Evolutionary conservation across 2,329 filamentous ascomycete species (phyloP), one percentile per base, ranked within the genome.

Genomic region (Leptographium galeiforme): DNA sequence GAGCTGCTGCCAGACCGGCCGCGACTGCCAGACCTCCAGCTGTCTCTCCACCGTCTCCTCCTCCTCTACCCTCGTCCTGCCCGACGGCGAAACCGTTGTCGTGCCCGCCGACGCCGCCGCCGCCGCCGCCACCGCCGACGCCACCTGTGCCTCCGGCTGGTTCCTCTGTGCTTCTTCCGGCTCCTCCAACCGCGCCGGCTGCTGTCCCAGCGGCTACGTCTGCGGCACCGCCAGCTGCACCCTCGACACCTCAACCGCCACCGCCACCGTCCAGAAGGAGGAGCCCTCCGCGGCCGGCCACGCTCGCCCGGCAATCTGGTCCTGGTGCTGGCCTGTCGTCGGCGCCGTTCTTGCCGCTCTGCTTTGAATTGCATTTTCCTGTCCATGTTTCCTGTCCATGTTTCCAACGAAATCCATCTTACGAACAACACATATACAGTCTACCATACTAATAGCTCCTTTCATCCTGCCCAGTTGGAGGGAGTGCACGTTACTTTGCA

Each of bases 1-100:
- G 19, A 78, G 78, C 2, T 97, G 91, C 71, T 97, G 91, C 69
- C 85, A 86, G 54, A 89, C 88, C 0, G 90, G 89, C 2, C 81
- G 90, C 19, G 79, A 95, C 68, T 97, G 91, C 68, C 79, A 85
- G 56, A 85, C 82, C 0, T 87, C 85, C 0, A 87, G 84, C 8
- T 97, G 91, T 62, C 86, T 87, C 0, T 68, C 79, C 0, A 70
- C 74, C 0, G 62, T 74, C 0, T 66, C 68, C 2, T 85, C 82
- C 0, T 85, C 82, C 0, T 85, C 82, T 1, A 79, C 89, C 2
- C 69, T 90, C 2, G 55, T 63, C 19, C 53, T 60, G 40, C 77
- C 75, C 1, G 74, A 82, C 57, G 85, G 84, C 8, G 73, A 79
- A 2, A 94, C 89, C 0, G 71, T 95, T 33, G 82, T 84, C 1